These are phyloP conservation scores for Trypanosoma melophagium DNA, from an alignment of 208 protist species.

Conservation along the genomic window DNA sequence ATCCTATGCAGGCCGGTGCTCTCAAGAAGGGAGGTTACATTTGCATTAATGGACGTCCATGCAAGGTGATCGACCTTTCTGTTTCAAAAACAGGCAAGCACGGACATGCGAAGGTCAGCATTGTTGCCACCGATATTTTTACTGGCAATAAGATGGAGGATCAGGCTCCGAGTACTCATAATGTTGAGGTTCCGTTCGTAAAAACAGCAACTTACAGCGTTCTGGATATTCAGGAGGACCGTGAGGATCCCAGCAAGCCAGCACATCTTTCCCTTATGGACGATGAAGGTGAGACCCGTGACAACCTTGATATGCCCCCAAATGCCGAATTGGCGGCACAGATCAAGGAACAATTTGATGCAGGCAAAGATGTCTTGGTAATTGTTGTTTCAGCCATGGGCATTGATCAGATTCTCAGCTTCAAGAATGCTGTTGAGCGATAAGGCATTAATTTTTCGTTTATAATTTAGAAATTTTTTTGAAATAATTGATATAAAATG, in stretches of 20 bases:
- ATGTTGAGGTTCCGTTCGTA: slow-evolving; percentile 96
- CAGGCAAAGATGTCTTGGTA: slow-evolving; percentile 94
- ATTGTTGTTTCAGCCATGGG: slow-evolving; percentile 94
- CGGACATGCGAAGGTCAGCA: slow-evolving; percentile 98
- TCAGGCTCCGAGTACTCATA: slow-evolving; percentile 96
- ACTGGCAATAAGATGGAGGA: slow-evolving; percentile 98
- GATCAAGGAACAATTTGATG: slow-evolving; percentile 91
- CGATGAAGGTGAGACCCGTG: slow-evolving; percentile 92
- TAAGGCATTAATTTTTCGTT: slow-evolving; percentile 19
- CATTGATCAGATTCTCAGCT: slow-evolving; percentile 92
- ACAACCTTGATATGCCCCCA: slow-evolving; percentile 94
- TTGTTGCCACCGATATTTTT: slow-evolving; percentile 98
- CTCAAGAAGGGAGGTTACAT: slow-evolving; percentile 91
- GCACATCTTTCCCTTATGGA: slow-evolving; percentile 89
- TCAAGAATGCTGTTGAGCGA: slow-evolving; percentile 88
- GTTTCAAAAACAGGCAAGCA: slow-evolving; percentile 99
- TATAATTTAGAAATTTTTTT: background rate
- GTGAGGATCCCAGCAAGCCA: slow-evolving; percentile 60
- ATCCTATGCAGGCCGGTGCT: slow-evolving; percentile 82
- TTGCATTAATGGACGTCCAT: slow-evolving; percentile 91
- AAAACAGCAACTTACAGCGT: slow-evolving; percentile 94
- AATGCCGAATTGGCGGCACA: slow-evolving; percentile 88
- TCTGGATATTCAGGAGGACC: slow-evolving; percentile 93
- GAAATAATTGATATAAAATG: slow-evolving; percentile 17
- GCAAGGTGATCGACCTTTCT: slow-evolving; percentile 97